Evolutionary conservation across 1,139 yeast genomes (phyloP), one percentile per base, ranked within the genome.

Genomic region (Sugiyamaella grinbergsii): DNA sequence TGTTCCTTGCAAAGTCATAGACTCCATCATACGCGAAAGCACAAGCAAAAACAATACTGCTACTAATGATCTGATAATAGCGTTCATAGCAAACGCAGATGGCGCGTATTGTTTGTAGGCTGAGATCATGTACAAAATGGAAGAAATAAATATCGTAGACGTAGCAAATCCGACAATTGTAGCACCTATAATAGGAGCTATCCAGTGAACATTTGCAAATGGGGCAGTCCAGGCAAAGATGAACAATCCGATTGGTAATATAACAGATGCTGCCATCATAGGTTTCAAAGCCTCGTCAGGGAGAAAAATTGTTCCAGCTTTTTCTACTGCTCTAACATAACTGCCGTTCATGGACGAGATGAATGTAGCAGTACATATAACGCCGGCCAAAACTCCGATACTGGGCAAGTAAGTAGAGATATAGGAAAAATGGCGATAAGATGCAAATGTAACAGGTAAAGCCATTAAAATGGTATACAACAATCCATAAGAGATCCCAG

Each of bases 151-250:
- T 51, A 86, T 79, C 61, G 85, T 71, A 53, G 85, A 77, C 56
- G 84, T 73, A 2, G 93, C 87, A 62, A 82, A 82, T 0, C 93
- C 93, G 63, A 85, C 84, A 39, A 90, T 83, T 38, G 80, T 76
- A 53, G 89, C 90, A 0, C 91, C 82, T 1, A 84, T 79, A 28
- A 81, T 73, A n/a, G 94, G 89, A 5, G 80, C 86, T 71, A 85
- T 80, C 93, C 93, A 88, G 67, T 85, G 94, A 29, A 85, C 52
- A 15, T 50, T 23, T 11, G 44, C 44, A 23, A 48, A 52, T 62
- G 80, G 77, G 5, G 87, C 78, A 2, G 81, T 68, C 82, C 82
- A 79, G 0, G 76, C 80, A 58, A 53, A 53, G 26, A 54, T 49
- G 19, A 53, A 71, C 15, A 77, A 58, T 2, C 81, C 79, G 41